phyloP scores from a whole-genome alignment of 192 early-diverging fungal species.

The Cladochytrium replicatum region DNA sequence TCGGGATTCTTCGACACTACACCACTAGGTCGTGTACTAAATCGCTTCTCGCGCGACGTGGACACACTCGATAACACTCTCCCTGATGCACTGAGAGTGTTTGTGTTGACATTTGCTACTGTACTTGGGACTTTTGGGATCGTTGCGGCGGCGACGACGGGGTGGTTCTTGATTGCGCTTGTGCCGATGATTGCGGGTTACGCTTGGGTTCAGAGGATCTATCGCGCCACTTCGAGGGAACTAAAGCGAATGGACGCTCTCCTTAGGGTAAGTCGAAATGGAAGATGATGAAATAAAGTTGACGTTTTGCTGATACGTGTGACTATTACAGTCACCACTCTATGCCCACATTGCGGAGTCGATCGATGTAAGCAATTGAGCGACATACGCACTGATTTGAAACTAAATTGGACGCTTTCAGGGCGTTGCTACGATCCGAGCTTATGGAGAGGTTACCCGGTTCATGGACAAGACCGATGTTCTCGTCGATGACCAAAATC shows the following conservation, averaged over 20 bases:
- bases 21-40: conserved; percentile 53
- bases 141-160: conserved; percentile 43
- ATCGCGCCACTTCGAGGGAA: conserved; percentile 24
- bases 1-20: conserved; percentile 54
- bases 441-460: background rate
- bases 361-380: no score
- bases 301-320: no score
- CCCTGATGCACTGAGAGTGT: conserved; percentile 42
- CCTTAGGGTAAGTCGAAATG: no score
- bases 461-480: background rate
- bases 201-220: conserved; percentile 18
- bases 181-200: conserved; percentile 14
- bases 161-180: conserved; percentile 17
- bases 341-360: no score
- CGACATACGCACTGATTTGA: no score
- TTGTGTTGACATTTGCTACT: conserved; percentile 34
- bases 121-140: conserved; percentile 50
- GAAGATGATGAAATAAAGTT: no score
- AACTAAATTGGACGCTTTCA: background rate
- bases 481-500: no score
- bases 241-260: conserved; percentile 30
- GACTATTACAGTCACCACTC: no score
- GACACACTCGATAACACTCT: conserved; percentile 56
- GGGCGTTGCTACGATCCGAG: background rate
- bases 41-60: conserved; percentile 48